Percentiles rank a stretch among this genome's conserved stretches.
Evolutionary conservation across 2,329 filamentous ascomycete genomes (phyloP).

Genomic region (Podosphaera xanthii): DNA sequence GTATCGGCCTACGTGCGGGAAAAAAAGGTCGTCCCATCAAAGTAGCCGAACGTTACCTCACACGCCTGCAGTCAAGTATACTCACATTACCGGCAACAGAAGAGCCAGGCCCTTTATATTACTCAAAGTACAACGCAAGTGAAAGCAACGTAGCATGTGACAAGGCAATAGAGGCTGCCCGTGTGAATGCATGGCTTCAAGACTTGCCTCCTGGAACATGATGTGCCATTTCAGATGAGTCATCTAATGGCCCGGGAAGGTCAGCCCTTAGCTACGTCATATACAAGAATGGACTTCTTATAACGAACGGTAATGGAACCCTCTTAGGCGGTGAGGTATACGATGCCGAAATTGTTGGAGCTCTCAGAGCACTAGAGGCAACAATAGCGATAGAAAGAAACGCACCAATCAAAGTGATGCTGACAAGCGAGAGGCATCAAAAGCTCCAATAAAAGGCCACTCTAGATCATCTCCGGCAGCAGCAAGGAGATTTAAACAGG

Average conservation of each 20-base stretch:
- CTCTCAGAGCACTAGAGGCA: neutral
- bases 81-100: neutral
- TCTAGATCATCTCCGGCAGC: neutral
- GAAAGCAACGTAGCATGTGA: neutral
- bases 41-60: no score
- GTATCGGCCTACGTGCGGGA: no score
- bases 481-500: neutral
- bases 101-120: neutral
- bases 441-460: neutral
- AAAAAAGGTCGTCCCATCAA: no score
- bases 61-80: neutral
- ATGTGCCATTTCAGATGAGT: neutral
- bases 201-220: neutral
- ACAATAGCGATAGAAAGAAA: neutral
- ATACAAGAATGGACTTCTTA: neutral
- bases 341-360: neutral
- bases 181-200: neutral
- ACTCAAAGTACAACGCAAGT: neutral
- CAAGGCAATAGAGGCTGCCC: neutral
- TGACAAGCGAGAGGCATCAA: neutral
- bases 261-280: neutral
- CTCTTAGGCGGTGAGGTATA: neutral
- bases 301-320: neutral
- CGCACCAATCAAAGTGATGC: neutral
- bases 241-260: neutral